These are phyloP conservation scores for Yarrowia deformans DNA, from an alignment of 805 yeast genomes.

Conservation along the genomic window DNA sequence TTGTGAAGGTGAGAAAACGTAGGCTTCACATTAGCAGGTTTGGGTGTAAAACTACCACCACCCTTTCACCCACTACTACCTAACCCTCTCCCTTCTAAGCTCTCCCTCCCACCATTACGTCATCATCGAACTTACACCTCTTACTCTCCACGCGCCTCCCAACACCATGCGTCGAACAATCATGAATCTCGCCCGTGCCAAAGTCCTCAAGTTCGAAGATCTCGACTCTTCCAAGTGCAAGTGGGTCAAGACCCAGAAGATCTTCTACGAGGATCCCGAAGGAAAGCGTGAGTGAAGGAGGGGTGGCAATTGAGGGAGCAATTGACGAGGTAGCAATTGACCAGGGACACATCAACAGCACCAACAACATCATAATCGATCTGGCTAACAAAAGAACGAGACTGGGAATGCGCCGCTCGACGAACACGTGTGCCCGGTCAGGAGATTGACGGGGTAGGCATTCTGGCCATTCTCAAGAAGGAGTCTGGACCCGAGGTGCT, in stretches of 20 bases:
- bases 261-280: conserved; percentile 74
- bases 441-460: conserved; percentile 84
- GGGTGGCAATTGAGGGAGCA: not conserved
- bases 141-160: not conserved
- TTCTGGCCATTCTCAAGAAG: conserved; percentile 66
- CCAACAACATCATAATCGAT: too few species aligned
- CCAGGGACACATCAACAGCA: too few species aligned
- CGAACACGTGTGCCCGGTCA: conserved; percentile 70
- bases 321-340: too few species aligned
- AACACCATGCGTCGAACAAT: conserved; percentile 35
- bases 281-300: conserved; percentile 54
- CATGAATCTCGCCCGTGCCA: conserved; percentile 46
- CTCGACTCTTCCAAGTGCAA: conserved; percentile 56
- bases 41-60: too few species aligned
- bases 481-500: conserved; percentile 63
- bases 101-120: not conserved
- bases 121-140: conserved; percentile 2
- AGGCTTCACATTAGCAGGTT: too few species aligned
- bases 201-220: conserved; percentile 45
- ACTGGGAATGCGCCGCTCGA: conserved; percentile 92
- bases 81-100: too few species aligned
- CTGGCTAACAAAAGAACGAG: conserved; percentile 54
- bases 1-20: too few species aligned
- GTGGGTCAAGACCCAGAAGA: conserved; percentile 72
- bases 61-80: too few species aligned